Percentiles rank a stretch among this genome's conserved stretches.
Evolutionary conservation across 1,284 basidiomycete genomes (phyloP).

Genomic region (Clitocybe nebularis): DNA sequence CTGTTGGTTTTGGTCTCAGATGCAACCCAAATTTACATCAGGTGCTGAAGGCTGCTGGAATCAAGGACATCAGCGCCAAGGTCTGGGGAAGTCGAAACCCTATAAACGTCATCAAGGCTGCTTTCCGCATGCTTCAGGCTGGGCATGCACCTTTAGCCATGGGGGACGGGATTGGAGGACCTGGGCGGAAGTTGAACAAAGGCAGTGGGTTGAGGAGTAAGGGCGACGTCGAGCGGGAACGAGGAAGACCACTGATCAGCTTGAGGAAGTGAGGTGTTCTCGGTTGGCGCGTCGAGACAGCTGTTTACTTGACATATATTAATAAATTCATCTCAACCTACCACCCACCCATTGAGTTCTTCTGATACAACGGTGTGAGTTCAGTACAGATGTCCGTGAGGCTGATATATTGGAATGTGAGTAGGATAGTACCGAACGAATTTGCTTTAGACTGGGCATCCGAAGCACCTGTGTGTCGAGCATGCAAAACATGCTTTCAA

Average conservation of each 20-base stretch:
- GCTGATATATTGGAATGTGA: too few species aligned
- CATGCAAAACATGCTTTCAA: too few species aligned
- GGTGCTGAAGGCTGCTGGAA: constrained; percentile 88
- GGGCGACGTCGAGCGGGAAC: constrained; percentile 64
- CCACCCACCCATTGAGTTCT: too few species aligned
- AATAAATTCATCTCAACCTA: constrained; percentile 10
- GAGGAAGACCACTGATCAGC: constrained; percentile 64
- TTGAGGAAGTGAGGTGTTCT: constrained; percentile 42
- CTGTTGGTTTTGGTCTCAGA: constrained; percentile 90
- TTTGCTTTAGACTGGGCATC: too few species aligned
- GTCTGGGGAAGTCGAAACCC: constrained; percentile 91
- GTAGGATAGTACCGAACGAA: too few species aligned
- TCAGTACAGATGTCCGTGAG: too few species aligned
- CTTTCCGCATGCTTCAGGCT: constrained; percentile 63
- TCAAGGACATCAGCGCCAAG: constrained; percentile 92
- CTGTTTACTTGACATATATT: constrained; percentile 12
- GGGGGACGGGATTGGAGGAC: constrained; percentile 75
- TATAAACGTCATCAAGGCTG: constrained; percentile 54
- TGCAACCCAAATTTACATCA: constrained; percentile 89
- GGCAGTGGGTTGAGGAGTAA: constrained; percentile 64
- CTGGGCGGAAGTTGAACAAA: constrained; percentile 62
- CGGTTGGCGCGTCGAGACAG: background rate
- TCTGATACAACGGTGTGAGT: too few species aligned
- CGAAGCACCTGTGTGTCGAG: too few species aligned
- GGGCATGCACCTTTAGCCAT: constrained; percentile 72